Base-by-base conservation (phyloP, 2,329 filamentous ascomycete genomes). In the Calycina marina region DNA sequence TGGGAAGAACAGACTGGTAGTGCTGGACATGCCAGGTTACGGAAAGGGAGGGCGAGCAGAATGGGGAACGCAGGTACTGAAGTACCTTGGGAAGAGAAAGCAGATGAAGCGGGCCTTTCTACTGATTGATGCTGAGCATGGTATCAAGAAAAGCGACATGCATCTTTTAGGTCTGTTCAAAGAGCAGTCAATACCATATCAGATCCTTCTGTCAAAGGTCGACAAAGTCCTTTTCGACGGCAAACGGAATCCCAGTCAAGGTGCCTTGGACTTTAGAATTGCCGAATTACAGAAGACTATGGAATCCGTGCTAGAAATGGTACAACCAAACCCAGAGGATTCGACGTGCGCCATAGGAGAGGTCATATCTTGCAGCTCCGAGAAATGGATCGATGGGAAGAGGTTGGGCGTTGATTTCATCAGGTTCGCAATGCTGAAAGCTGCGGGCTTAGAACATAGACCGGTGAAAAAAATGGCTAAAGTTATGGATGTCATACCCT, bases 1-100 rank as follows among this genome's bases (percentile, higher is more conserved):
- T 16, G 37, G 39, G 4, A 41, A 40, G 20, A 46, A 48, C 13
- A 44, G 49, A 30, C 47, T 78, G 16, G 63, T 74, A 0, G 60
- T 83, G 18, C 59, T 82, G 13, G 77, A 83, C 51, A 77, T 77
- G 67, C 77, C 77, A 1, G 77, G 77, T 0, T 82, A 82, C 47
- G 77, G 77, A 4, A 63, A 69, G 35, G 73, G 66, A 1, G 72
- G 69, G 46, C 55, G 65, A 18, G 52, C 59, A 6, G 67, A 70
- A 44, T 81, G 76, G 74, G 77, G 77, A 0, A 48, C 53, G 14
- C 70, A 80, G 51, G 76, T 79, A 38, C 60, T 79, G 58, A 79
- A 78, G 50, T 81, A 78, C 54, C 51, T 83, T 18, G 58, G 62
- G 40, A 59, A 61, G 26, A 61, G 77, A 39, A 72, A 66, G 46